phyloP scores from a whole-genome alignment of 805 yeast species.

The Cyberlindnera subsufficiens region DNA sequence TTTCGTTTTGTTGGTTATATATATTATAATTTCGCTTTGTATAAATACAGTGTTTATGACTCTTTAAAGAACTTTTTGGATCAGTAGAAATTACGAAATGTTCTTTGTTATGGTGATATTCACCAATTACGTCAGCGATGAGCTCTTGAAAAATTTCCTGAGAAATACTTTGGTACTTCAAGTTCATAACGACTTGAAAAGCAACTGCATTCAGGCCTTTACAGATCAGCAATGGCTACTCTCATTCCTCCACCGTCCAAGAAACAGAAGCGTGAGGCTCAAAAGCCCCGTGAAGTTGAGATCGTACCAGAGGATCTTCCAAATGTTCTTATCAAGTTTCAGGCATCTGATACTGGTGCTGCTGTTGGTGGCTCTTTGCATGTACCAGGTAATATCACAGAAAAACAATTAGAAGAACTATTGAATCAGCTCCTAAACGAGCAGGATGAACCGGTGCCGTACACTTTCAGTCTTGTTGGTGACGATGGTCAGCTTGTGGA shows the following conservation, averaged over 20 bases:
- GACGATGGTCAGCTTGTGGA: conserved; percentile 53
- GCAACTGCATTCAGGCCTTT: neutral
- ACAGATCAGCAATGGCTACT: conserved; percentile 64
- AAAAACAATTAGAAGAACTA: conserved; percentile 81
- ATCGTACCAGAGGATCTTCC: conserved; percentile 76
- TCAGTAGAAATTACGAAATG: neutral
- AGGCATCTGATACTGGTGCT: conserved; percentile 91
- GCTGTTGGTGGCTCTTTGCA: conserved; percentile 76
- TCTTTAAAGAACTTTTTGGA: neutral
- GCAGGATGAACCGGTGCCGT: conserved; percentile 73
- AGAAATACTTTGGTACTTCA: too few relatives aligned
- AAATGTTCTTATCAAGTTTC: conserved; percentile 80
- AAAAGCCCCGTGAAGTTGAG: conserved; percentile 69
- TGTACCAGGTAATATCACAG: conserved; percentile 86
- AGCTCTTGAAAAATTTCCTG: conserved; percentile 9
- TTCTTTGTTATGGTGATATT: neutral
- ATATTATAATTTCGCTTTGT: neutral
- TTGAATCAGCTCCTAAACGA: conserved; percentile 72
- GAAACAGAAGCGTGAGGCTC: conserved; percentile 79
- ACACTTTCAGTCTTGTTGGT: conserved; percentile 66
- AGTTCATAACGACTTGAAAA: neutral
- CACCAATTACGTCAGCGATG: conserved; percentile 15
- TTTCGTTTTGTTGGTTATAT: neutral
- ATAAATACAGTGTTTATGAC: conserved; percentile 1
- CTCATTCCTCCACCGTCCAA: conserved; percentile 90